A percentile compares a stretch with the other conserved stretches of the same genome.
These are phyloP conservation scores for Myriosclerotinia duriaeana DNA, from an alignment of 2,329 filamentous ascomycete species.

Conservation along the genomic window DNA sequence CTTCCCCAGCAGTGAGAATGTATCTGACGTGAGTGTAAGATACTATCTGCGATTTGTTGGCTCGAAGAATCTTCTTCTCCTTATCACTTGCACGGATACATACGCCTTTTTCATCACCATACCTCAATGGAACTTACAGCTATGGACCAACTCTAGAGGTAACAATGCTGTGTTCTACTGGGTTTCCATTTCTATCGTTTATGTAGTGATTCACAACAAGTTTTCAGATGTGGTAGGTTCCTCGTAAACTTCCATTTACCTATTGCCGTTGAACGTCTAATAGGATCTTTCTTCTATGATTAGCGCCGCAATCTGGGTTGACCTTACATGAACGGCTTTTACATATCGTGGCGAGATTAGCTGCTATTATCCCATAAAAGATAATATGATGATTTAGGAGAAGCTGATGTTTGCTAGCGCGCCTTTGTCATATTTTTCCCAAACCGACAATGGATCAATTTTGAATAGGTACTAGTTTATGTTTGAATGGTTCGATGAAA, in stretches of 20 bases:
- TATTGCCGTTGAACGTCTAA: not conserved
- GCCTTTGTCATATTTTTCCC: conserved; percentile 42
- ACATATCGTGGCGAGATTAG: conserved; percentile 33
- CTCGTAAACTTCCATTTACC: not conserved
- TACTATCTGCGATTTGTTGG: conserved; percentile 18
- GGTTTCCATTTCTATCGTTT: conserved; percentile 11
- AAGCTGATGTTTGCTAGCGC: conserved; percentile 10
- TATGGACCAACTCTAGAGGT: conserved; percentile 3
- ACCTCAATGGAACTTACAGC: conserved; percentile 8
- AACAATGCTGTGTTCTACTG: not conserved
- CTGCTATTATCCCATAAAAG: conserved; percentile 33
- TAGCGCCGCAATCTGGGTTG: conserved; percentile 44
- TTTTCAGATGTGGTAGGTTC: conserved; percentile 14
- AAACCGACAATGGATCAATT: conserved; percentile 45
- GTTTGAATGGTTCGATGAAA: not conserved
- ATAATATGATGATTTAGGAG: not conserved
- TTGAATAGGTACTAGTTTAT: conserved; percentile 43
- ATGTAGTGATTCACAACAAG: conserved; percentile 10
- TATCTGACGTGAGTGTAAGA: conserved; percentile 4
- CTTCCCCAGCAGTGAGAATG: too few relatives aligned
- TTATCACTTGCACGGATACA: not conserved
- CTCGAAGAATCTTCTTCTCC: conserved; percentile 7
- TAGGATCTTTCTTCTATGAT: conserved; percentile 30
- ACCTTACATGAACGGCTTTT: conserved; percentile 40
- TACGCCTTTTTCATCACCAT: conserved; percentile 18